phyloP scores from a whole-genome alignment of 164 flowering plant genomes.

The Dillenia suffruticosa region DNA sequence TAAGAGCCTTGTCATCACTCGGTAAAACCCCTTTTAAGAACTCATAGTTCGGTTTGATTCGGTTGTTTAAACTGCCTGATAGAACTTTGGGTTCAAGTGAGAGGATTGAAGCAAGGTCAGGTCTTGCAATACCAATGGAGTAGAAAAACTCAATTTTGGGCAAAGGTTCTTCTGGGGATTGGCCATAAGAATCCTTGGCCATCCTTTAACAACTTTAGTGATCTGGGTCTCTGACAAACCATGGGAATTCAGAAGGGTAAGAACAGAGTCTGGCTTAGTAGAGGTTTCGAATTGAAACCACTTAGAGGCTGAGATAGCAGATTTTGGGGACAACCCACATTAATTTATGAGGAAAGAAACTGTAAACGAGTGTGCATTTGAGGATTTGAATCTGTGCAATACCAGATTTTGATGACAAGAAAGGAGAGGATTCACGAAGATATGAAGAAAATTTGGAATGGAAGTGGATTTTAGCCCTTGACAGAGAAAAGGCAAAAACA shows the following conservation, averaged over 20 bases:
- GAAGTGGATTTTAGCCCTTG: too few species aligned
- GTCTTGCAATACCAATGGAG: constrained; percentile 17
- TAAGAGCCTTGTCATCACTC: constrained; percentile 11
- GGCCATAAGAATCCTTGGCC: constrained; percentile 16
- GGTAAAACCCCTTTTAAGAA: constrained; percentile 13
- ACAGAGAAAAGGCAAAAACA: too few species aligned
- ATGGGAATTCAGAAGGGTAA: constrained; percentile 12
- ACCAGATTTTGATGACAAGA: not conserved
- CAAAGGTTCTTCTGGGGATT: constrained; percentile 22
- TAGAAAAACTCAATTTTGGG: constrained; percentile 35
- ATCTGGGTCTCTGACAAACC: constrained; percentile 19
- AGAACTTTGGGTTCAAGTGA: constrained; percentile 10
- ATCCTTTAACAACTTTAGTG: constrained; percentile 10
- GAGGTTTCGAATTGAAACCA: constrained; percentile 8
- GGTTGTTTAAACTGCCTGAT: constrained; percentile 14
- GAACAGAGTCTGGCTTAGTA: constrained; percentile 13
- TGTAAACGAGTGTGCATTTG: constrained; percentile 3
- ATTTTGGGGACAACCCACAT: constrained; percentile 24
- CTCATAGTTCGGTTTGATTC: constrained; percentile 19
- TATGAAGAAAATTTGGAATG: too few species aligned
- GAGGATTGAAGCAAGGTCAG: constrained; percentile 9
- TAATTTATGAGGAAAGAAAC: constrained; percentile 27
- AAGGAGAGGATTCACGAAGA: not conserved
- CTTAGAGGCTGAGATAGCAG: constrained; percentile 13
- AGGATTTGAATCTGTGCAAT: not conserved